Evolutionary conservation across 106 monocot species (phyloP).

Genomic region (Dioscorea alata): DNA sequence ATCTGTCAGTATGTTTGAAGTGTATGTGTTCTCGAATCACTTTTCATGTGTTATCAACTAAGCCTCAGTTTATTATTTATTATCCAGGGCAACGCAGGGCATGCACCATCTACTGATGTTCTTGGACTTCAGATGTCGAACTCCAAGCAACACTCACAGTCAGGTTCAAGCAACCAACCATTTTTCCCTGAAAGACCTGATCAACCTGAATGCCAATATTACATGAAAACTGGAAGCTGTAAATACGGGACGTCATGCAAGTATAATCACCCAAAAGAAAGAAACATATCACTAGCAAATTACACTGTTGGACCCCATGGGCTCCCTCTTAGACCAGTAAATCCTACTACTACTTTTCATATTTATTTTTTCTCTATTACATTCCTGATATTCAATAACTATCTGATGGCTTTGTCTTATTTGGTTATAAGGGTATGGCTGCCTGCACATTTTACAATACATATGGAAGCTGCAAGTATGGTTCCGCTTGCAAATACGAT

Average conservation of each 20-base stretch:
- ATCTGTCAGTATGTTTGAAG: background rate
- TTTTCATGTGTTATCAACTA: background rate
- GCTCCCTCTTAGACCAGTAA: constrained; percentile 84
- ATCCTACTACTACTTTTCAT: background rate
- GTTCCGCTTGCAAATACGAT: constrained; percentile 58
- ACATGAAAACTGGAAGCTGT: constrained; percentile 70
- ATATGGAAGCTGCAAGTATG: constrained; percentile 54
- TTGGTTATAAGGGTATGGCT: constrained; percentile 29
- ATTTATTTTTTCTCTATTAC: background rate
- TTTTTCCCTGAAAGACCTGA: constrained; percentile 55
- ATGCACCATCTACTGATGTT: constrained; percentile 22
- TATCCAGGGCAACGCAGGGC: constrained; percentile 27
- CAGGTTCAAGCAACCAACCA: constrained; percentile 3
- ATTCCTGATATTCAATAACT: background rate
- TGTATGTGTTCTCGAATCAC: background rate
- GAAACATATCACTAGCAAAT: constrained; percentile 11
- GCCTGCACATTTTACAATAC: constrained; percentile 35
- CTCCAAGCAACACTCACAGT: constrained; percentile 19
- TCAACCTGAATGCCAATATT: constrained; percentile 78
- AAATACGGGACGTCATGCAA: constrained; percentile 73
- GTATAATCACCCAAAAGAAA: constrained; percentile 69
- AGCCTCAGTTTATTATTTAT: background rate
- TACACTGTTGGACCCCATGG: constrained; percentile 49
- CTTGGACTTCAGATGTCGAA: constrained; percentile 22
- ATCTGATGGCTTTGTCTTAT: background rate